Evolutionary conservation across 2,329 filamentous ascomycete genomes (phyloP).

Genomic region (Fusarium goolgardi): DNA sequence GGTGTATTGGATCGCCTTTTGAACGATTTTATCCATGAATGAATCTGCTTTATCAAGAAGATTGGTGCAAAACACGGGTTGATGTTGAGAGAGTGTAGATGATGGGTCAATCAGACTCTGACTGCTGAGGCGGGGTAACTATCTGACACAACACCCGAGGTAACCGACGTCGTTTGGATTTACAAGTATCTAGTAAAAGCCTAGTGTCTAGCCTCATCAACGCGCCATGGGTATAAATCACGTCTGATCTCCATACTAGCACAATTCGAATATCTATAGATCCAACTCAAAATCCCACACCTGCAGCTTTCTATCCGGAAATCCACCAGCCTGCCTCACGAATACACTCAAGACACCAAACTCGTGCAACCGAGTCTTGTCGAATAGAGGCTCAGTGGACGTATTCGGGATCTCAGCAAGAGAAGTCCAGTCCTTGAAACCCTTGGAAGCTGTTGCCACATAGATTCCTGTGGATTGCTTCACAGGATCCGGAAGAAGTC

Average conservation of each 20-base stretch:
- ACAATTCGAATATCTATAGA: neutral
- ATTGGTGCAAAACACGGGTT: neutral
- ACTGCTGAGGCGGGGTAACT: slow-evolving; percentile 17
- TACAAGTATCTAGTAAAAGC: accelerated
- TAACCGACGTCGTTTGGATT: neutral
- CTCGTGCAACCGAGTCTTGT: slow-evolving; percentile 14
- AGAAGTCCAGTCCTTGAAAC: slow-evolving; percentile 24
- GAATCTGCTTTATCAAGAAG: accelerated
- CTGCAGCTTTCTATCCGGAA: slow-evolving; percentile 28
- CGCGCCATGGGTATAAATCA: neutral
- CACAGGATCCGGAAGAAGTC: slow-evolving; percentile 16
- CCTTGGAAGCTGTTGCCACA: slow-evolving; percentile 9
- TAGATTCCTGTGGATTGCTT: slow-evolving; percentile 15
- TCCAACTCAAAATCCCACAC: slow-evolving; percentile 38
- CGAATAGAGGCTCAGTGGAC: slow-evolving; percentile 28
- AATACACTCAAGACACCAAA: slow-evolving; percentile 24
- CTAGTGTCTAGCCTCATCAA: too few relatives aligned
- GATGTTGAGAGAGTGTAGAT: too few relatives aligned
- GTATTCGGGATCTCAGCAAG: slow-evolving; percentile 31
- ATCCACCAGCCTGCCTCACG: slow-evolving; percentile 21
- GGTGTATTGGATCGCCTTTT: neutral
- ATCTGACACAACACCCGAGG: slow-evolving; percentile 10
- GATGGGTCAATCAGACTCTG: neutral
- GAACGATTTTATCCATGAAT: neutral
- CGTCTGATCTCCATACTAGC: accelerated